Evolutionary conservation across 1,139 yeast species (phyloP).

Genomic region (Hanseniaspora sp.): DNA sequence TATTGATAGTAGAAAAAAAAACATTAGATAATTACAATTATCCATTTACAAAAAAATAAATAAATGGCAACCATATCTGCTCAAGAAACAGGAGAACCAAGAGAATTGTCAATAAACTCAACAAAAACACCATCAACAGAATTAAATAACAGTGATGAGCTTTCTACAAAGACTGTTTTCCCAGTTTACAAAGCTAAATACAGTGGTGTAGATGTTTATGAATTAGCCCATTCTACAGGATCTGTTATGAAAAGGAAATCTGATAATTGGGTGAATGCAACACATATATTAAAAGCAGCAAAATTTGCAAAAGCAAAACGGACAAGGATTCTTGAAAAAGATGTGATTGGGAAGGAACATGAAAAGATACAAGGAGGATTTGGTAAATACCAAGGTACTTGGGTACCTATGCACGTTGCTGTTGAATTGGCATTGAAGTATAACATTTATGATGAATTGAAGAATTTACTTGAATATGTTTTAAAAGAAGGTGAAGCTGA

Average conservation of each 20-base stretch:
- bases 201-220: constrained; percentile 83
- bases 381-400: constrained; percentile 94
- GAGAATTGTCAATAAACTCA: no score
- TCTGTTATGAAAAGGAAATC: constrained; percentile 86
- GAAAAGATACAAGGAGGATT: constrained; percentile 96
- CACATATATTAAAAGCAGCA: constrained; percentile 89
- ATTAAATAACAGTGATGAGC: background rate
- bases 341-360: constrained; percentile 74
- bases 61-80: background rate
- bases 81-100: background rate
- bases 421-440: constrained; percentile 52
- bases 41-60: no score
- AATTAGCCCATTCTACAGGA: constrained; percentile 65
- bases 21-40: no score
- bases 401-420: constrained; percentile 75
- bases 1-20: no score
- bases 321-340: constrained; percentile 82
- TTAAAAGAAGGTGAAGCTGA: constrained; percentile 50
- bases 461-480: constrained; percentile 56
- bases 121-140: background rate
- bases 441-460: constrained; percentile 53
- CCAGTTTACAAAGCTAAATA: constrained; percentile 67
- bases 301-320: constrained; percentile 90
- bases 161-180: background rate
- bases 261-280: constrained; percentile 97